phyloP scores from a whole-genome alignment of 257 asterid species.

The Rehmannia glutinosa region DNA sequence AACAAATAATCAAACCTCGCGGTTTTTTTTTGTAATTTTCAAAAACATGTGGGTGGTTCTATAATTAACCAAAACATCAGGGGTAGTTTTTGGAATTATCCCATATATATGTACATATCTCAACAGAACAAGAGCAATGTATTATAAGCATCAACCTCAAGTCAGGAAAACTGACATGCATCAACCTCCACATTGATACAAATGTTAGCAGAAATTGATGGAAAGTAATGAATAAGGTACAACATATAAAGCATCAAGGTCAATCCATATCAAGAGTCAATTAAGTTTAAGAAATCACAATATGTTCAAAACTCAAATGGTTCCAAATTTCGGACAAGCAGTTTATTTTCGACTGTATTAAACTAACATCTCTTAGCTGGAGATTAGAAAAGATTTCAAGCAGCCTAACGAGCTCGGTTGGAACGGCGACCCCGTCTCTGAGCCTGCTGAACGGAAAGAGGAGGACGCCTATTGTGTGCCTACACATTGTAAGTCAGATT shows the following conservation, averaged over 20 bases:
- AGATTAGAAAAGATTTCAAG: not conserved
- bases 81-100: no score
- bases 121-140: no score
- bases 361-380: not conserved
- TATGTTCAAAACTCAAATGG: not conserved
- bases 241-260: not conserved
- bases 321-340: not conserved
- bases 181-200: no score
- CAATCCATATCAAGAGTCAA: not conserved
- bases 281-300: not conserved
- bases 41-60: no score
- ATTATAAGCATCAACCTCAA: no score
- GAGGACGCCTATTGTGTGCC: slow-evolving; percentile 78
- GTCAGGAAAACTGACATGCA: no score
- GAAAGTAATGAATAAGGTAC: no score
- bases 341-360: not conserved
- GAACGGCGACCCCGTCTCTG: slow-evolving; percentile 49
- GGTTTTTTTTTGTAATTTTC: no score
- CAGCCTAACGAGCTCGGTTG: slow-evolving; percentile 37
- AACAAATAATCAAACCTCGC: no score
- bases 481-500: slow-evolving; percentile 27
- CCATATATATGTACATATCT: no score
- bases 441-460: slow-evolving; percentile 63
- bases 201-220: no score
- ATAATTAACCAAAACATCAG: no score